Evolutionary conservation across 2,329 filamentous ascomycete genomes (phyloP).

Genomic region (Allantophomopsis cytisporea): DNA sequence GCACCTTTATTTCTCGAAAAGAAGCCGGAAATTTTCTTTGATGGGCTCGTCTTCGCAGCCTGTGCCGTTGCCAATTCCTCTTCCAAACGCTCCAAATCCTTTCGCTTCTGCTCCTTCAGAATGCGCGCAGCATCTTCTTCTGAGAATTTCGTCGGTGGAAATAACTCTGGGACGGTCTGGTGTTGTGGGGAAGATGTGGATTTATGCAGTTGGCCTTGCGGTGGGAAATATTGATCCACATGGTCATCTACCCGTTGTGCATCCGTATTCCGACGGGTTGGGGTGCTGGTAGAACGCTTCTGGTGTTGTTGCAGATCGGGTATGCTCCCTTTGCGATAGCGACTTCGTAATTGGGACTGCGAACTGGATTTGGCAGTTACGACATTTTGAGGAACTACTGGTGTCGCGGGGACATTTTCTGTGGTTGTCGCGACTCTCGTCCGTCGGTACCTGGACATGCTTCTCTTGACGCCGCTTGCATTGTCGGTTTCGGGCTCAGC

Average conservation of each 20-base stretch:
- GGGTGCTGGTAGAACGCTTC: not conserved
- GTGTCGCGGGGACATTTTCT: constrained; percentile 2
- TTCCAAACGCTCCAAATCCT: constrained; percentile 18
- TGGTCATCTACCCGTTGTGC: too few relatives aligned
- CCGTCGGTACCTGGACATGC: constrained; percentile 23
- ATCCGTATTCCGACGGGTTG: not conserved
- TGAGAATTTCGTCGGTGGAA: constrained; percentile 7
- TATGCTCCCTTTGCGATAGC: not conserved
- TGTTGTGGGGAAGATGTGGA: not conserved
- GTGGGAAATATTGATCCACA: too few relatives aligned
- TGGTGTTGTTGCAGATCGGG: not conserved
- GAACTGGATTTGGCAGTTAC: not conserved
- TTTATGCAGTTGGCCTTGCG: not conserved
- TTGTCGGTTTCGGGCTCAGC: constrained; percentile 10
- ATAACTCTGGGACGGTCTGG: constrained; percentile 5
- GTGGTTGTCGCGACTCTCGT: constrained; percentile 6
- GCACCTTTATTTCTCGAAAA: constrained; percentile 13
- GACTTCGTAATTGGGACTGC: not conserved
- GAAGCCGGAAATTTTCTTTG: constrained; percentile 14
- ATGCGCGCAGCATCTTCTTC: constrained; percentile 10
- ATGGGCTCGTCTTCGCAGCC: constrained; percentile 7
- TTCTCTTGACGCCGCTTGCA: constrained; percentile 15
- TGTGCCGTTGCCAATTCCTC: constrained; percentile 15
- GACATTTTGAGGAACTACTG: constrained; percentile 5
- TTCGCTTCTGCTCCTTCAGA: constrained; percentile 17